Percentiles rank a stretch among this genome's conserved stretches.
phyloP scores from a whole-genome alignment of 2,329 filamentous ascomycete genomes.

The Hypoxylon sp. region DNA sequence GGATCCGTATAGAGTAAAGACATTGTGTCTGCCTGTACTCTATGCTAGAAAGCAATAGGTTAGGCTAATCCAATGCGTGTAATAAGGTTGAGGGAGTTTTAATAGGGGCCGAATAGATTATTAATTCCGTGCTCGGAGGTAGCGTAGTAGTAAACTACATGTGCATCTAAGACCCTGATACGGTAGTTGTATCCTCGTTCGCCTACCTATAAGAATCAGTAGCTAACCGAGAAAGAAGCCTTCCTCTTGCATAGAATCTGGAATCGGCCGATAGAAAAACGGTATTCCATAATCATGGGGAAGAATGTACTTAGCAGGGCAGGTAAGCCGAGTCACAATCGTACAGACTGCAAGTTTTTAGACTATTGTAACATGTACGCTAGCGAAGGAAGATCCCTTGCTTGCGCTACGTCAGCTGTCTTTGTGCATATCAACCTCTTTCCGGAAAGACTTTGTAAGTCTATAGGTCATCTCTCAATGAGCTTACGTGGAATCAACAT shows the following conservation, averaged over 20 bases:
- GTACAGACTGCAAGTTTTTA: neutral
- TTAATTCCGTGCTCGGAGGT: neutral
- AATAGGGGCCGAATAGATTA: neutral
- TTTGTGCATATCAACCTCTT: constrained; percentile 10
- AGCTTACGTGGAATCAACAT: constrained; percentile 22
- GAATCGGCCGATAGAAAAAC: neutral
- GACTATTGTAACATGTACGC: constrained; percentile 1
- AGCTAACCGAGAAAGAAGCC: neutral
- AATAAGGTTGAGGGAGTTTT: neutral
- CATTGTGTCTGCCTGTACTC: neutral
- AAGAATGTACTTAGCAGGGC: neutral
- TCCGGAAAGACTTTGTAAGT: neutral
- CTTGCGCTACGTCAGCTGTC: constrained; percentile 24
- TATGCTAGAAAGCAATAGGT: neutral
- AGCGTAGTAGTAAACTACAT: neutral
- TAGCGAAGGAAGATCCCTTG: constrained; percentile 8
- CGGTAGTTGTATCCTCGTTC: too few relatives aligned
- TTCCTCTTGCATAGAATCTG: neutral
- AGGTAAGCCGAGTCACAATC: neutral
- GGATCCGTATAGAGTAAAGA: neutral
- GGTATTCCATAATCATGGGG: neutral
- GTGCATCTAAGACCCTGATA: neutral
- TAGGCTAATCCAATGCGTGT: neutral
- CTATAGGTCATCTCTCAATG: neutral
- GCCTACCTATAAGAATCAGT: neutral